A percentile compares a stretch with the other conserved stretches of the same genome.
These are phyloP conservation scores for Globisporangium spinosum DNA, from an alignment of 352 stramenopile species.

Conservation along the genomic window DNA sequence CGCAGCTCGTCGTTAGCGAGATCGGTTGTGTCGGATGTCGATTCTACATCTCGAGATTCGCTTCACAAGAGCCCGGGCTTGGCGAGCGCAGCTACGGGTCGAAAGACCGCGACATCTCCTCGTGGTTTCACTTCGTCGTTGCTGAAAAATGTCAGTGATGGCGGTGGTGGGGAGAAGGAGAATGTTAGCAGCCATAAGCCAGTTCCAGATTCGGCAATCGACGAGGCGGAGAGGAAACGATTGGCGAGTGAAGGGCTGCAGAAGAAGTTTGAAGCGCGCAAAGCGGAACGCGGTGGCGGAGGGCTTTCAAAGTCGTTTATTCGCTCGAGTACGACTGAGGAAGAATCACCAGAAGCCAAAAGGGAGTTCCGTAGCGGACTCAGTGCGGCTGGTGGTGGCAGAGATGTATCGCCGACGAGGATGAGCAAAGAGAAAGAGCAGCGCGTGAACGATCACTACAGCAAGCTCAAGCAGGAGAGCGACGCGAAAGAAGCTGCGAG, in stretches of 20 bases:
- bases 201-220: conserved; percentile 9
- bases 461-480: conserved; percentile 55
- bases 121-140: conserved; percentile 12
- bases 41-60: conserved; percentile 8
- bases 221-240: conserved; percentile 39
- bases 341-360: conserved; percentile 1
- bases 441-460: conserved; percentile 51
- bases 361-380: conserved; percentile 11
- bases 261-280: conserved; percentile 44
- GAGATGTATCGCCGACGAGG: conserved; percentile 13
- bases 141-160: conserved; percentile 15
- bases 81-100: neutral
- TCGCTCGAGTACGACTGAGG: conserved; percentile 17
- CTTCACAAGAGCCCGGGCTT: conserved; percentile 12
- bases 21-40: conserved; percentile 15
- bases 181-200: conserved; percentile 6
- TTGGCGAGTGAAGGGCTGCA: conserved; percentile 24
- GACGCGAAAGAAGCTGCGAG: conserved; percentile 32
- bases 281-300: conserved; percentile 27
- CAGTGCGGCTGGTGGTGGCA: neutral
- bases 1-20: conserved; percentile 19
- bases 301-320: conserved; percentile 9
- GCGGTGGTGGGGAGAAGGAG: conserved; percentile 23
- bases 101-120: conserved; percentile 3
- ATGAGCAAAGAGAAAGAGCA: conserved; percentile 40